A percentile compares a stretch with the other conserved stretches of the same genome.
These are phyloP conservation scores for Capronia coronata DNA, from an alignment of 2,329 filamentous ascomycete genomes.

Conservation along the genomic window DNA sequence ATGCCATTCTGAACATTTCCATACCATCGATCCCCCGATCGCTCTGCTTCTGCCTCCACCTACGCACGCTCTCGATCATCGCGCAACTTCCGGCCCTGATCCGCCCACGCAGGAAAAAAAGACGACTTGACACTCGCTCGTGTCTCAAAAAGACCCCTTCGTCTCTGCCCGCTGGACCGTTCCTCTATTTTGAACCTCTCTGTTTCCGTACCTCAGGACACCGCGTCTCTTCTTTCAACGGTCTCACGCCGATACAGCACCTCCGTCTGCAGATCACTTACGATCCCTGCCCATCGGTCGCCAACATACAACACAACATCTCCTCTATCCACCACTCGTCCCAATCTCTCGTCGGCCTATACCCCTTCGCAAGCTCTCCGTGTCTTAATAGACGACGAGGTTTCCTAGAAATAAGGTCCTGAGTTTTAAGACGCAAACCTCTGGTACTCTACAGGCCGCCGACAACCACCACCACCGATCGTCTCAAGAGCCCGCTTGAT, in stretches of 20 bases:
- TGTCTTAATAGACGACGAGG: neutral
- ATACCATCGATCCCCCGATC: constrained; percentile 16
- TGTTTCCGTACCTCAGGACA: constrained; percentile 2
- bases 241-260: constrained; percentile 2
- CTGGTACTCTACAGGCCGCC: too few relatives aligned
- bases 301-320: neutral
- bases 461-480: neutral
- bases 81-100: constrained; percentile 3
- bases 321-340: too few relatives aligned
- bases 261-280: neutral
- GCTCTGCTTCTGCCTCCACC: constrained; percentile 5
- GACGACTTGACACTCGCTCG: neutral
- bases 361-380: too few relatives aligned
- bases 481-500: neutral
- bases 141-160: constrained; percentile 17
- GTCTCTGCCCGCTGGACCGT: constrained; percentile 4
- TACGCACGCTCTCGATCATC: constrained; percentile 3
- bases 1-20: constrained; percentile 26
- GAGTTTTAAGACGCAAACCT: too few relatives aligned
- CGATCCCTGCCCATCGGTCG: neutral
- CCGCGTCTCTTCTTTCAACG: constrained; percentile 6
- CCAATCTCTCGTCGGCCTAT: too few relatives aligned
- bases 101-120: constrained; percentile 4
- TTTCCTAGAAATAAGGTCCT: too few relatives aligned
- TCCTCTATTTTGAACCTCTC: neutral